Conservation (phyloP, 306 rosid genomes). For the Lathyrus tuberosus region DNA sequence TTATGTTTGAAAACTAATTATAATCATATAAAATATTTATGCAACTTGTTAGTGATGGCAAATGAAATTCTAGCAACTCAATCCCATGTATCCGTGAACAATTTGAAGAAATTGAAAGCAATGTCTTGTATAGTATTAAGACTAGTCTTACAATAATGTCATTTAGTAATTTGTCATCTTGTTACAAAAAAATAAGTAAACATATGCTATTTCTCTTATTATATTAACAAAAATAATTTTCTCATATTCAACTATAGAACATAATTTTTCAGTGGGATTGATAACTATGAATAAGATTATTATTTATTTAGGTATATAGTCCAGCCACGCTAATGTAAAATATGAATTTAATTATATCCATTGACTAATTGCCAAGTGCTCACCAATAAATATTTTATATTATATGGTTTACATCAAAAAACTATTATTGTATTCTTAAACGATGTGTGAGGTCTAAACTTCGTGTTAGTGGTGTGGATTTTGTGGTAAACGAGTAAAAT, state of each 20-base stretch:
- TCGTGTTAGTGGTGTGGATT: background rate
- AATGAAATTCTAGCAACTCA: conserved; percentile 23
- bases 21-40: background rate
- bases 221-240: conserved; percentile 9
- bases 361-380: conserved; percentile 31
- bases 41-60: background rate
- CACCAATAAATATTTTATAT: conserved; percentile 10
- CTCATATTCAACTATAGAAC: conserved; percentile 1
- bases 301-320: background rate
- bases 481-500: background rate
- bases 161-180: background rate
- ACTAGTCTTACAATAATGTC: background rate
- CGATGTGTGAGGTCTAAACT: conserved; percentile 4
- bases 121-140: background rate
- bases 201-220: background rate
- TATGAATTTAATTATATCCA: conserved; percentile 17
- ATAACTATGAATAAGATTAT: conserved; percentile 9
- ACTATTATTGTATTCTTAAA: background rate
- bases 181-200: background rate
- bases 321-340: conserved; percentile 34
- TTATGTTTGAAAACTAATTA: conserved; percentile 22
- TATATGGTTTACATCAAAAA: conserved; percentile 15
- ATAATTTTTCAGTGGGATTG: background rate
- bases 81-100: background rate
- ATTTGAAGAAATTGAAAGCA: conserved; percentile 21